phyloP scores from a whole-genome alignment of 768 basidiomycete species.

The Coprinopsis strossmayeri region DNA sequence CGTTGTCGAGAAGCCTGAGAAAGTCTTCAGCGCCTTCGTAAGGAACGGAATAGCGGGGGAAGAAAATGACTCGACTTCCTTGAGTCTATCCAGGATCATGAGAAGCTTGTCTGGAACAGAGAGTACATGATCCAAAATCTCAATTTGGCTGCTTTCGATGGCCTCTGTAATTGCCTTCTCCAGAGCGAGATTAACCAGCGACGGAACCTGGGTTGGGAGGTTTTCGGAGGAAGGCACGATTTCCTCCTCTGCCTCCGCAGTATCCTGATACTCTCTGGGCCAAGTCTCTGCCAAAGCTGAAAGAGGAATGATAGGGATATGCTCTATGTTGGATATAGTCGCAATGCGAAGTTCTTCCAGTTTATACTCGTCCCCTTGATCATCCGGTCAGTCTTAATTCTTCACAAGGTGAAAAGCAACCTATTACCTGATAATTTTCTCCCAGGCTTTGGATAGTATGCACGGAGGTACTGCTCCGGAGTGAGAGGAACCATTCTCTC shows the following conservation, averaged over 20 bases:
- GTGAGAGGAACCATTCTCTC: not conserved
- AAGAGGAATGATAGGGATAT: not conserved
- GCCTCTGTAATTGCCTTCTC: not conserved
- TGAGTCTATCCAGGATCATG: not conserved
- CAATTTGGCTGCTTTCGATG: not conserved
- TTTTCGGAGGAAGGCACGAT: not conserved
- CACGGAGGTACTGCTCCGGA: slow-evolving; percentile 3
- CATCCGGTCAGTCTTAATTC: not conserved
- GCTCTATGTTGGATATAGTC: not conserved
- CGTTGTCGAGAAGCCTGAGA: not conserved
- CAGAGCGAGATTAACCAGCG: not conserved
- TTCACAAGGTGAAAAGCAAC: too few species aligned
- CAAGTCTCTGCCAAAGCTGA: not conserved
- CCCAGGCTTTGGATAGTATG: slow-evolving; percentile 1
- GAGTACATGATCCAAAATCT: not conserved
- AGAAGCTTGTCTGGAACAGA: not conserved
- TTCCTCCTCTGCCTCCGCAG: not conserved
- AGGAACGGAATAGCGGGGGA: not conserved
- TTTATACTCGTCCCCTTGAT: not conserved
- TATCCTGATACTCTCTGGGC: not conserved
- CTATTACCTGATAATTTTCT: not conserved
- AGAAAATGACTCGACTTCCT: not conserved
- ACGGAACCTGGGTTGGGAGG: not conserved
- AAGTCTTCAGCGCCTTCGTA: not conserved
- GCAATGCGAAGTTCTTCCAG: not conserved